Conservation (phyloP, 805 yeast species). For the Blastobotrys robertii region DNA sequence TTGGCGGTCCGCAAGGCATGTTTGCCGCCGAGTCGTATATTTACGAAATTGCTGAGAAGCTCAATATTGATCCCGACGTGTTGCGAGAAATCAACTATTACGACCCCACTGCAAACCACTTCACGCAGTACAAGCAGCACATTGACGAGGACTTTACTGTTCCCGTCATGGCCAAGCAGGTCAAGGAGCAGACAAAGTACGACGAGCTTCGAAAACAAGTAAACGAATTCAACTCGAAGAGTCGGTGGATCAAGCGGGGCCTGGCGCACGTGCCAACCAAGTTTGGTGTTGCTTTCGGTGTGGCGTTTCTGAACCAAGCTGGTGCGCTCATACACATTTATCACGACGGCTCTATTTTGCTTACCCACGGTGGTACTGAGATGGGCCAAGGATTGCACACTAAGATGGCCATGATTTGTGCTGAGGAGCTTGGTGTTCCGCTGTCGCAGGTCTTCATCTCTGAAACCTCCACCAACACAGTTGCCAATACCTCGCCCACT, state of each 20-base stretch:
- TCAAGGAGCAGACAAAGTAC: slow-evolving; percentile 29
- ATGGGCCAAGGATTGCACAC: slow-evolving; percentile 43
- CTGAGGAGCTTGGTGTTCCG: slow-evolving; percentile 34
- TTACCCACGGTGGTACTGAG: slow-evolving; percentile 42
- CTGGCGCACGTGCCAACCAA: slow-evolving; percentile 37
- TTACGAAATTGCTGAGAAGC: slow-evolving; percentile 31
- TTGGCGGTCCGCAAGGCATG: slow-evolving; percentile 45
- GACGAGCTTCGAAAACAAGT: slow-evolving; percentile 29
- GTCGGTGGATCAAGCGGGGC: slow-evolving; percentile 40
- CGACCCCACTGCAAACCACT: slow-evolving; percentile 18
- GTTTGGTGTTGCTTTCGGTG: slow-evolving; percentile 42
- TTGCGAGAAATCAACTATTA: slow-evolving; percentile 33
- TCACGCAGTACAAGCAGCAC: slow-evolving; percentile 34
- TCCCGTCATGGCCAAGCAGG: slow-evolving; percentile 29
- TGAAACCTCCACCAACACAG: slow-evolving; percentile 39
- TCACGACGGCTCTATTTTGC: slow-evolving; percentile 37
- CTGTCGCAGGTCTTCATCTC: slow-evolving; percentile 34
- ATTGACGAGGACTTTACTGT: slow-evolving; percentile 34
- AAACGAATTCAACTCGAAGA: slow-evolving; percentile 31
- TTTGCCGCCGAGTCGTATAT: slow-evolving; percentile 35
- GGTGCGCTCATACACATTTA: slow-evolving; percentile 40
- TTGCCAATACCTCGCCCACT: slow-evolving; percentile 40
- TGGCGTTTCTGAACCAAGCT: slow-evolving; percentile 36
- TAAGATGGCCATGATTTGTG: slow-evolving; percentile 40
- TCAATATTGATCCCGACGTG: slow-evolving; percentile 32